phyloP scores from a whole-genome alignment of 2,329 filamentous ascomycete genomes.

The Cylindrodendrum hubeiense region DNA sequence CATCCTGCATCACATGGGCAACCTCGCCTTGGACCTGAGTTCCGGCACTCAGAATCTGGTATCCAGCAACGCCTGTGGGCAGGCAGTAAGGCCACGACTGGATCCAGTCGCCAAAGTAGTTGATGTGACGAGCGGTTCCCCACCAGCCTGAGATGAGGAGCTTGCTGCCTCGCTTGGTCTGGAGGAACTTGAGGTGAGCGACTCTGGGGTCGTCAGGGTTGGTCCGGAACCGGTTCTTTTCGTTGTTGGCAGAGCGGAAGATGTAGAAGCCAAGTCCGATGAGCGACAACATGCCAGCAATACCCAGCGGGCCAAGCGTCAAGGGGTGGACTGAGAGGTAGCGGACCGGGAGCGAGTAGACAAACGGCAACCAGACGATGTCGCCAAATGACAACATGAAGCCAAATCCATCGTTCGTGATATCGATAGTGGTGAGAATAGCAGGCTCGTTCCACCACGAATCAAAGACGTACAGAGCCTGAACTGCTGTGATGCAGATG shows the following conservation, averaged over 20 bases:
- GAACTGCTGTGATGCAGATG: slow-evolving; percentile 80
- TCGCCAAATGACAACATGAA: slow-evolving; percentile 97
- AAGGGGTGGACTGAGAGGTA: slow-evolving; percentile 88
- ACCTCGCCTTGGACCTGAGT: slow-evolving; percentile 63
- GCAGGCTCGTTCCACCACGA: slow-evolving; percentile 88
- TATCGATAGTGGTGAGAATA: slow-evolving; percentile 93
- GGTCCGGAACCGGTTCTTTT: slow-evolving; percentile 95
- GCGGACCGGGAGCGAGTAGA: slow-evolving; percentile 85
- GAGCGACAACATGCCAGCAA: slow-evolving; percentile 74
- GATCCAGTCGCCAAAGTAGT: slow-evolving; percentile 95
- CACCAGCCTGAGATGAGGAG: slow-evolving; percentile 92
- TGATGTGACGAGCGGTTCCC: slow-evolving; percentile 92
- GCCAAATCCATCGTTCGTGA: slow-evolving; percentile 92
- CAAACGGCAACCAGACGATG: slow-evolving; percentile 91
- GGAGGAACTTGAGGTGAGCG: slow-evolving; percentile 84
- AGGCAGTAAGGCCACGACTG: slow-evolving; percentile 93
- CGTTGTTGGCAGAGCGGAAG: slow-evolving; percentile 92
- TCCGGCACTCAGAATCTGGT: slow-evolving; percentile 73
- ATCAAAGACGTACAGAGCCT: slow-evolving; percentile 87
- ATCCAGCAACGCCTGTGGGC: slow-evolving; percentile 87
- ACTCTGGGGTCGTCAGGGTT: slow-evolving; percentile 85
- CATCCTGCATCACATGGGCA: slow-evolving; percentile 69
- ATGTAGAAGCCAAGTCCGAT: slow-evolving; percentile 85
- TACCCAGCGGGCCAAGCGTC: slow-evolving; percentile 77
- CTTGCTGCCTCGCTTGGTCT: slow-evolving; percentile 85